phyloP scores from a whole-genome alignment of 208 protist genomes.

The Trypanosoma scelopori region DNA sequence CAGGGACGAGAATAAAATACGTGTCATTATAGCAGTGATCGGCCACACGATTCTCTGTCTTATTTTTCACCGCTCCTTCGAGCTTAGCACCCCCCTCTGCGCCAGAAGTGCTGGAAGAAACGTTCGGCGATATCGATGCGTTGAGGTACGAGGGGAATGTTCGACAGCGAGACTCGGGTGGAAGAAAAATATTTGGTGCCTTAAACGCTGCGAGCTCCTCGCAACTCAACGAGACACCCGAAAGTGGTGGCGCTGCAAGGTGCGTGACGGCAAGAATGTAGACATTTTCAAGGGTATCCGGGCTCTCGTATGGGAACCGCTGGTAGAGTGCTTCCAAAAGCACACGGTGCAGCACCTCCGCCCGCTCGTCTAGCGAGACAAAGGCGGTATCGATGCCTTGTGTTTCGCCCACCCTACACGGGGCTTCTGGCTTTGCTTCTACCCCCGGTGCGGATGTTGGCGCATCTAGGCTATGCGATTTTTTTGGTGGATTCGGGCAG shows the following conservation, averaged over 20 bases:
- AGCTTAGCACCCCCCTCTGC: background rate
- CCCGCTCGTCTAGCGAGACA: constrained; percentile 44
- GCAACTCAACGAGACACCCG: constrained; percentile 28
- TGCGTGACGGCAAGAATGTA: constrained; percentile 71
- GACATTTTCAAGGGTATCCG: constrained; percentile 60
- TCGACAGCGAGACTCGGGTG: constrained; percentile 42
- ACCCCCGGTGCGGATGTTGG: background rate
- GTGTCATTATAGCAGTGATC: constrained; percentile 43
- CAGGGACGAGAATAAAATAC: constrained; percentile 58
- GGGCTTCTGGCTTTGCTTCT: background rate
- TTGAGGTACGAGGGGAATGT: constrained; percentile 70
- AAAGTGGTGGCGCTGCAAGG: constrained; percentile 34
- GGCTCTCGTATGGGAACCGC: constrained; percentile 67
- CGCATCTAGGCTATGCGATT: background rate
- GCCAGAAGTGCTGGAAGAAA: constrained; percentile 1
- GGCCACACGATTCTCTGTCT: constrained; percentile 1
- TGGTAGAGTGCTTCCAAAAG: constrained; percentile 43
- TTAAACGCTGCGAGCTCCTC: constrained; percentile 42
- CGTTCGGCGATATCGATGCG: constrained; percentile 21
- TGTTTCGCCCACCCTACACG: background rate
- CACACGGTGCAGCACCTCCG: constrained; percentile 56
- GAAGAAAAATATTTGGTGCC: constrained; percentile 39
- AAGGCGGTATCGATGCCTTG: constrained; percentile 13
- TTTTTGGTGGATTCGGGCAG: background rate
- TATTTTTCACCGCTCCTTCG: constrained; percentile 7